phyloP scores from a whole-genome alignment of 768 basidiomycete genomes.

The Tylopilus vinaceipallidus region DNA sequence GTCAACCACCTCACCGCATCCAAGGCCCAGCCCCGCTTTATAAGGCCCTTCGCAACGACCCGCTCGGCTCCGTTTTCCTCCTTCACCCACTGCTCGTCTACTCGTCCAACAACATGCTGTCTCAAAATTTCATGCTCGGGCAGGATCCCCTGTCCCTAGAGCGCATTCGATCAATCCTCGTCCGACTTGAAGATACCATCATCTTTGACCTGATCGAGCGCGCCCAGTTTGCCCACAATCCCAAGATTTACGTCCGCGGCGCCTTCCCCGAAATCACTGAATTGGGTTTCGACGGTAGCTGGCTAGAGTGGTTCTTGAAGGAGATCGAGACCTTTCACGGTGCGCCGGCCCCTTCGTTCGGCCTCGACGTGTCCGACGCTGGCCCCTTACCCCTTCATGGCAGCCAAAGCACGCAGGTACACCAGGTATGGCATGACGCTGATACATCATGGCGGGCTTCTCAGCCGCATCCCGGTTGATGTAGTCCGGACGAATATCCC shows the following conservation, averaged over 20 bases:
- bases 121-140: slow-evolving; percentile 64
- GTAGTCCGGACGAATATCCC: slow-evolving; percentile 96
- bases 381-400: not conserved
- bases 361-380: no score
- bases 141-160: slow-evolving; percentile 84
- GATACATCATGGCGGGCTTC: no score
- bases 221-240: slow-evolving; percentile 94
- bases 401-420: slow-evolving; percentile 93
- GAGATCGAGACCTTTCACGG: slow-evolving; percentile 96
- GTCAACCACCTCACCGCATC: not conserved
- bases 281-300: slow-evolving; percentile 77
- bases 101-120: slow-evolving; percentile 41
- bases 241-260: slow-evolving; percentile 79
- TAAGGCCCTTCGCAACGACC: slow-evolving; percentile 1
- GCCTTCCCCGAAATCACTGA: slow-evolving; percentile 76
- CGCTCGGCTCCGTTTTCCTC: not conserved
- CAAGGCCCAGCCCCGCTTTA: slow-evolving; percentile 9
- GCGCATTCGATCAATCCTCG: slow-evolving; percentile 81
- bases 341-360: no score
- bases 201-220: slow-evolving; percentile 97
- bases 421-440: slow-evolving; percentile 86
- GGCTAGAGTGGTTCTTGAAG: slow-evolving; percentile 97
- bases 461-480: not conserved
- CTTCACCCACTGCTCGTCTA: slow-evolving; percentile 14
- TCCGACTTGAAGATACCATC: slow-evolving; percentile 95